phyloP scores from a whole-genome alignment of 1,284 basidiomycete genomes.

The Apiotrichum mycotoxinovorans region DNA sequence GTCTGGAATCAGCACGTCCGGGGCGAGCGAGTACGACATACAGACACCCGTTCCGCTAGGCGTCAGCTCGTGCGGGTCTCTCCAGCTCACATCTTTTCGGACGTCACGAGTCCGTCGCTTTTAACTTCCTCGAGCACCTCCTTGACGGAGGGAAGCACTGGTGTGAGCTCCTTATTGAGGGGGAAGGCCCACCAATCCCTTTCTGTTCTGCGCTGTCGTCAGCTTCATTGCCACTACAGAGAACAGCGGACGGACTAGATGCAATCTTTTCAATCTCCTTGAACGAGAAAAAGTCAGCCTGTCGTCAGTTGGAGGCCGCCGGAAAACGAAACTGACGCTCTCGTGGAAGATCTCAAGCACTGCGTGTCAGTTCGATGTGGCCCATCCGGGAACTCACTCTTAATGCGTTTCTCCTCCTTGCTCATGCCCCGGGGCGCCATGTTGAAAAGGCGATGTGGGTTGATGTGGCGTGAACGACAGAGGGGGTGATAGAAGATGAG shows the following conservation, averaged over 20 bases:
- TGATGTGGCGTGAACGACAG: neutral
- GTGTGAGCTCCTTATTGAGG: neutral
- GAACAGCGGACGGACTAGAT: conserved; percentile 42
- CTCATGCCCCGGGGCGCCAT: conserved; percentile 48
- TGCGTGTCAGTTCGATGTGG: conserved; percentile 10
- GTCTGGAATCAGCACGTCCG: conserved; percentile 56
- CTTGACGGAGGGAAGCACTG: conserved; percentile 82
- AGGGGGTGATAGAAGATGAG: neutral
- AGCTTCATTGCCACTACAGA: neutral
- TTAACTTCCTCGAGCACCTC: conserved; percentile 79
- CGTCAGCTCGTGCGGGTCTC: conserved; percentile 11
- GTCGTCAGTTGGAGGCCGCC: conserved; percentile 7
- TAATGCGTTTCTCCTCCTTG: conserved; percentile 47
- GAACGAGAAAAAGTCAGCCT: conserved; percentile 82
- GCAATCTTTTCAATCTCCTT: conserved; percentile 77
- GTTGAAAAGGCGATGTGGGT: conserved; percentile 11
- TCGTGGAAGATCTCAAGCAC: conserved; percentile 86
- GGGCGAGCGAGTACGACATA: conserved; percentile 46
- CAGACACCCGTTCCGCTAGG: conserved; percentile 74
- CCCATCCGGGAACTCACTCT: conserved; percentile 29
- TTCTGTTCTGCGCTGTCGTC: conserved; percentile 68
- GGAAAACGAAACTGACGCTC: conserved; percentile 59
- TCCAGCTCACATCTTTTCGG: conserved; percentile 66
- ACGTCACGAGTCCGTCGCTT: conserved; percentile 73
- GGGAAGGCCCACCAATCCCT: conserved; percentile 65